phyloP scores from a whole-genome alignment of 768 basidiomycete genomes.

The Mycena capillaripes region DNA sequence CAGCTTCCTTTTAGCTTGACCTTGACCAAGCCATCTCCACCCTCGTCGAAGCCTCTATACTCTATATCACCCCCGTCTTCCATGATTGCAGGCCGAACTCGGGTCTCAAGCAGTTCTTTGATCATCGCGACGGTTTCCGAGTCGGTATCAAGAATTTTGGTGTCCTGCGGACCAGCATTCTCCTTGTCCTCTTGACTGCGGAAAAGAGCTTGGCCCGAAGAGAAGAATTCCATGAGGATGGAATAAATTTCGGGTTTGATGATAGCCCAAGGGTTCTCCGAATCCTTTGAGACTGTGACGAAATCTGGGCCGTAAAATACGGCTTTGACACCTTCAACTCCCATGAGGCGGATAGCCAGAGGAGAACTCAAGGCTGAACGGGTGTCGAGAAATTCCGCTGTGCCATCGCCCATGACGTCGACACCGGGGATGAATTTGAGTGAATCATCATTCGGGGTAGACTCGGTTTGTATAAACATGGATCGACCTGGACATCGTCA shows the following conservation, averaged over 20 bases:
- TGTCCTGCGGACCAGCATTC: constrained; percentile 92
- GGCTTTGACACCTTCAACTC: constrained; percentile 89
- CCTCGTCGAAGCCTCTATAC: constrained; percentile 91
- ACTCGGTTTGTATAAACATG: constrained; percentile 99
- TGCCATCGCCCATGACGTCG: constrained; percentile 88
- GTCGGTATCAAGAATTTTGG: constrained; percentile 92
- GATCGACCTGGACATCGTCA: constrained; percentile 69
- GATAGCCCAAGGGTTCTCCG: constrained; percentile 88
- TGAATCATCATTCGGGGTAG: constrained; percentile 97
- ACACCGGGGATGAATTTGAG: constrained; percentile 98
- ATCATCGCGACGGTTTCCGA: constrained; percentile 99
- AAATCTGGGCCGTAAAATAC: constrained; percentile 99
- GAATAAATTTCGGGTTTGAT: constrained; percentile 98
- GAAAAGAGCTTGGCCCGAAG: constrained; percentile 90
- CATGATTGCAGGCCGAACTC: constrained; percentile 97
- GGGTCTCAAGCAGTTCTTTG: constrained; percentile 95
- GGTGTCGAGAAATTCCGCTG: constrained; percentile 95
- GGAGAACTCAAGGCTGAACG: constrained; percentile 91
- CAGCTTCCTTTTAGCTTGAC: constrained; percentile 98
- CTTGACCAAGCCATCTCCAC: constrained; percentile 82
- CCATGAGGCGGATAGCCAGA: constrained; percentile 95
- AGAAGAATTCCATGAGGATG: constrained; percentile 97
- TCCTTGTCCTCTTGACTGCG: constrained; percentile 84
- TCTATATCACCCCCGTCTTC: constrained; percentile 99
- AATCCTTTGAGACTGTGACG: constrained; percentile 94